A percentile compares a stretch with the other conserved stretches of the same genome.
Evolutionary conservation across 1,139 yeast species (phyloP).

Genomic region (Yamadazyma friedrichii): DNA sequence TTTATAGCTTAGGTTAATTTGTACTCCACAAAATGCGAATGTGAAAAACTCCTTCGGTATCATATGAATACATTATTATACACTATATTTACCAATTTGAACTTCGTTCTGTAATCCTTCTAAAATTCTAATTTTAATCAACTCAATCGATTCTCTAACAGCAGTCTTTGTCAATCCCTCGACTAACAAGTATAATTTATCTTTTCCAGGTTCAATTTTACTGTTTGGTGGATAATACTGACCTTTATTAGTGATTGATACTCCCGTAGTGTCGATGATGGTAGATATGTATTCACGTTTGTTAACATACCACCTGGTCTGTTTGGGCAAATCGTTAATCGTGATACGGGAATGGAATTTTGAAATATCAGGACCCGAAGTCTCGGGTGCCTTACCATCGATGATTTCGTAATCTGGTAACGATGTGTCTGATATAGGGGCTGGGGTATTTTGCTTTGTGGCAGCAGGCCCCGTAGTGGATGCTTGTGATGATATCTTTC

Average conservation of each 20-base stretch:
- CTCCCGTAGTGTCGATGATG: conserved; percentile 69
- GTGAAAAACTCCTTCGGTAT: not conserved
- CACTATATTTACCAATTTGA: conserved; percentile 41
- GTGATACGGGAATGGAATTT: conserved; percentile 69
- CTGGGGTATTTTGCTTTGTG: not conserved
- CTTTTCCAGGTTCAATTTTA: conserved; percentile 32
- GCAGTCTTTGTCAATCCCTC: conserved; percentile 72
- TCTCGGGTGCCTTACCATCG: conserved; percentile 58
- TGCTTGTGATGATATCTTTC: not conserved
- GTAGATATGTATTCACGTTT: conserved; percentile 63
- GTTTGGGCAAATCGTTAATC: conserved; percentile 84
- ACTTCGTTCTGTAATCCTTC: conserved; percentile 55
- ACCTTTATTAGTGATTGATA: conserved; percentile 85
- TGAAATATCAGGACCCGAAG: conserved; percentile 62
- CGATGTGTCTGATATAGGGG: not conserved
- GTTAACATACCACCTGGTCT: conserved; percentile 80
- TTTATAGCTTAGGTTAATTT: no score
- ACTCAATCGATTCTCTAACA: conserved; percentile 64
- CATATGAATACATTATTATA: conserved; percentile 16
- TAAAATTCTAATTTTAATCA: conserved; percentile 59
- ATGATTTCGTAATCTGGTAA: conserved; percentile 50
- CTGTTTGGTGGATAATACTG: conserved; percentile 64
- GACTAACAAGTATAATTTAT: conserved; percentile 70
- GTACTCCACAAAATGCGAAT: not conserved
- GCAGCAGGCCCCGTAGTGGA: not conserved